Percentiles rank a stretch among this genome's conserved stretches.
These are phyloP conservation scores for Camellia oleifera DNA, from an alignment of 179 eudicot species.

Conservation along the genomic window DNA sequence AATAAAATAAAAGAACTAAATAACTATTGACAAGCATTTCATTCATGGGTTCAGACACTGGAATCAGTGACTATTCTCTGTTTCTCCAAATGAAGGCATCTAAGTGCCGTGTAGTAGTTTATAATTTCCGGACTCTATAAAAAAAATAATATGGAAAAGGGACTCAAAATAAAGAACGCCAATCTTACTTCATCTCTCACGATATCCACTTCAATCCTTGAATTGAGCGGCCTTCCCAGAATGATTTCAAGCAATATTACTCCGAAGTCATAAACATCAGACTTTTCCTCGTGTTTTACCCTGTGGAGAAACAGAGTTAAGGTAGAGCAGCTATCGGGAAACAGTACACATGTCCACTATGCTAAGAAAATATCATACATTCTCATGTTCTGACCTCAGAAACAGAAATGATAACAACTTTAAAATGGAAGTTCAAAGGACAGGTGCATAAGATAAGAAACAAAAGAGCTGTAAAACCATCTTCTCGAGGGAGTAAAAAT, in stretches of 20 bases:
- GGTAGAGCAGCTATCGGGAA: background rate
- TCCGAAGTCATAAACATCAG: constrained; percentile 79
- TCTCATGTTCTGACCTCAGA: background rate
- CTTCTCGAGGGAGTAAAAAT: background rate
- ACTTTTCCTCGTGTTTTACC: constrained; percentile 55
- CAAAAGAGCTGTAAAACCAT: background rate
- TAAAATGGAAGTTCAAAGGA: background rate
- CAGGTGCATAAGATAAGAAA: background rate
- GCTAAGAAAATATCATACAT: background rate
- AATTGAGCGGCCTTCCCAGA: constrained; percentile 51
- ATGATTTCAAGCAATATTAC: constrained; percentile 71
- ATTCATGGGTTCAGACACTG: too few species aligned
- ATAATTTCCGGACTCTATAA: background rate
- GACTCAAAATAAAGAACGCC: background rate
- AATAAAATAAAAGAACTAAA: too few species aligned
- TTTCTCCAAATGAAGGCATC: background rate
- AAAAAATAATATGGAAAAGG: background rate
- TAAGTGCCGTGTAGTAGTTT: background rate
- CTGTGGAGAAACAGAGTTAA: constrained; percentile 30
- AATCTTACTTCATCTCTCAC: constrained; percentile 53
- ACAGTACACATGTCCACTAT: background rate
- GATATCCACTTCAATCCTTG: constrained; percentile 45
- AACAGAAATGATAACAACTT: background rate
- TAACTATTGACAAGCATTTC: too few species aligned
- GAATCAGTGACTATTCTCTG: too few species aligned